Conservation (phyloP, 495 filamentous ascomycete genomes). For the Penicillium flavigenum region DNA sequence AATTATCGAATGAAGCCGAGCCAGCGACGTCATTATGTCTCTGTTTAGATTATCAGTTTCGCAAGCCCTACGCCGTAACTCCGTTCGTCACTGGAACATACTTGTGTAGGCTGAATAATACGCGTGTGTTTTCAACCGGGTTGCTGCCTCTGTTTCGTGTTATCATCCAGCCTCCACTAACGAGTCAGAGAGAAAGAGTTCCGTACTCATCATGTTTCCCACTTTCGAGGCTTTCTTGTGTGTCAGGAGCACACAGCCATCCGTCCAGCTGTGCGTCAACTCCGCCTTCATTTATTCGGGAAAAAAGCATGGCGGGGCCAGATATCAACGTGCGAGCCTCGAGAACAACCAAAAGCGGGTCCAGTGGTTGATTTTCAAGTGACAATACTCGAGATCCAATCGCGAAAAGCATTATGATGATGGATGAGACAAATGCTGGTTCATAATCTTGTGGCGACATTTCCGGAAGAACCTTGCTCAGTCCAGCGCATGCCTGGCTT, state of each 20-base stretch:
- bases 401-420: conserved; percentile 42
- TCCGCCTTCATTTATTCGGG: conserved; percentile 27
- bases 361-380: conserved; percentile 23
- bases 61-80: background rate
- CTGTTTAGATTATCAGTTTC: conserved; percentile 9
- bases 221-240: conserved; percentile 23
- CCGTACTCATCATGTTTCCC: conserved; percentile 18
- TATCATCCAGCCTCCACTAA: background rate
- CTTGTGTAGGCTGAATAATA: conserved; percentile 24
- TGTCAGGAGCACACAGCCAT: conserved; percentile 25
- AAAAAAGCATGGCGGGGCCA: conserved; percentile 38
- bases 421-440: conserved; percentile 42
- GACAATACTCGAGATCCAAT: conserved; percentile 40
- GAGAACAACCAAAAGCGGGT: conserved; percentile 34
- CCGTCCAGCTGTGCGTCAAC: conserved; percentile 27
- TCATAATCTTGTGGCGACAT: conserved; percentile 30
- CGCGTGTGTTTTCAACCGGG: conserved; percentile 6
- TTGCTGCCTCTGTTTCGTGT: conserved; percentile 7
- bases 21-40: conserved; percentile 28
- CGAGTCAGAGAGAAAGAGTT: background rate
- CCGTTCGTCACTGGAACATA: conserved; percentile 9
- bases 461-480: conserved; percentile 31
- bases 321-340: conserved; percentile 38
- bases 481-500: conserved; percentile 35
- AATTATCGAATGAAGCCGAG: conserved; percentile 21